Evolutionary conservation across 768 basidiomycete genomes (phyloP).

Genomic region (Candolleomyces eurysporus): DNA sequence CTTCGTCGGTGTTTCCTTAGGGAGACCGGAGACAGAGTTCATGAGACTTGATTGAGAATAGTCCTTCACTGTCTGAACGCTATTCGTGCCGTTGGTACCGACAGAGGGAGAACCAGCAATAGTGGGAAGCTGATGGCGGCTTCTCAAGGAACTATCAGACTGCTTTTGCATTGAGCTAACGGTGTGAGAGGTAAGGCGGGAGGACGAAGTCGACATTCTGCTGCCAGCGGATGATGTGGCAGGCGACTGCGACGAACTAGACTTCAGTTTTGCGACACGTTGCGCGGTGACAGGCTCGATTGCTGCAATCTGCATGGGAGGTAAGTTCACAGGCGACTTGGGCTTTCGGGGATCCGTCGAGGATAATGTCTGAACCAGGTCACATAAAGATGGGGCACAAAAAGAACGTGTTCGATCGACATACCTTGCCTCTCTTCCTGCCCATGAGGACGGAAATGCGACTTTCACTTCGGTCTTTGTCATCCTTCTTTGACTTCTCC

Average conservation of each 20-base stretch:
- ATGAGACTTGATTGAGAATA: slow-evolving; percentile 46
- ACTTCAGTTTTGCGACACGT: slow-evolving; percentile 80
- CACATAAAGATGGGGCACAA: slow-evolving; percentile 12
- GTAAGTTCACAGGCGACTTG: slow-evolving; percentile 67
- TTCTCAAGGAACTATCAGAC: slow-evolving; percentile 78
- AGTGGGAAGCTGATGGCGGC: slow-evolving; percentile 76
- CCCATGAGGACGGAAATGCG: slow-evolving; percentile 87
- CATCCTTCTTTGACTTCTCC: slow-evolving; percentile 66
- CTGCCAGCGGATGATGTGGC: slow-evolving; percentile 37
- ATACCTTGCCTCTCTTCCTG: slow-evolving; percentile 88
- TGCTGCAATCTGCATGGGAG: slow-evolving; percentile 89
- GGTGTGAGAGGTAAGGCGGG: slow-evolving; percentile 77
- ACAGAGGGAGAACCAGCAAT: slow-evolving; percentile 94
- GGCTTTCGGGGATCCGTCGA: slow-evolving; percentile 78
- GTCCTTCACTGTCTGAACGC: slow-evolving; percentile 50
- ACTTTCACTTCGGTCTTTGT: slow-evolving; percentile 88
- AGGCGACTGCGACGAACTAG: slow-evolving; percentile 42
- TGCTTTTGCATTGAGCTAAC: slow-evolving; percentile 86
- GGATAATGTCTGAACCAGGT: slow-evolving; percentile 65
- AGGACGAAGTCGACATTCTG: slow-evolving; percentile 47
- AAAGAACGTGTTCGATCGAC: slow-evolving; percentile 11
- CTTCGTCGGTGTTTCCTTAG: slow-evolving; percentile 89
- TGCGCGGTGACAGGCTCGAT: slow-evolving; percentile 79
- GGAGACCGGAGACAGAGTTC: slow-evolving; percentile 49
- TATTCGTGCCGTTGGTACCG: slow-evolving; percentile 53